Conservation (phyloP, 768 basidiomycete species). For the Russula sp. region DNA sequence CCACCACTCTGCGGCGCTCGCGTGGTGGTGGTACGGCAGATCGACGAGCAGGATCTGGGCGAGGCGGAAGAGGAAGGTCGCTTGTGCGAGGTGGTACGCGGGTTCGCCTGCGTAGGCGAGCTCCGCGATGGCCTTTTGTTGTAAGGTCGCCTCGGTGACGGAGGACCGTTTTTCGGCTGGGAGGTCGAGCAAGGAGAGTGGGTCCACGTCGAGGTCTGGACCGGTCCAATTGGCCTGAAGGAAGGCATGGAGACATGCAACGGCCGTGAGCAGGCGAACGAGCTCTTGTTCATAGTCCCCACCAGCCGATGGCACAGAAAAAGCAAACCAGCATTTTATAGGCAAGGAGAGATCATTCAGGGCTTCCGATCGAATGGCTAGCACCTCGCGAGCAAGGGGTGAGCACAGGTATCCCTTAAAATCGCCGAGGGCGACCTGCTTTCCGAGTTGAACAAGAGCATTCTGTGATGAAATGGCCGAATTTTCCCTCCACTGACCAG, state of each 20-base stretch:
- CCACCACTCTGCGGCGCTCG: slow-evolving; percentile 67
- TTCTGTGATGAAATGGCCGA: slow-evolving; percentile 30
- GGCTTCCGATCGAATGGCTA: slow-evolving; percentile 27
- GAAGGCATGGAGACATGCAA: slow-evolving; percentile 84
- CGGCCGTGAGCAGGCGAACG: slow-evolving; percentile 52
- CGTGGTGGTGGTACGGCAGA: slow-evolving; percentile 37
- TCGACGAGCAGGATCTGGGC: slow-evolving; percentile 66
- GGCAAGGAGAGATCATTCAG: slow-evolving; percentile 30
- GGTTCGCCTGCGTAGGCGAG: slow-evolving; percentile 88
- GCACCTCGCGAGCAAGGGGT: slow-evolving; percentile 29
- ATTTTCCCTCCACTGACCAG: slow-evolving; percentile 36
- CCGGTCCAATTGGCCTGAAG: slow-evolving; percentile 96
- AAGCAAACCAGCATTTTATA: slow-evolving; percentile 32
- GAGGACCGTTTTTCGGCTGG: slow-evolving; percentile 22
- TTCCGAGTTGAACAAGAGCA: slow-evolving; percentile 36
- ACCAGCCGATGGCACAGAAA: slow-evolving; percentile 26
- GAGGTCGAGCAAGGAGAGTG: slow-evolving; percentile 34
- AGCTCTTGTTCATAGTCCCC: slow-evolving; percentile 44
- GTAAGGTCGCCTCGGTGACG: slow-evolving; percentile 42
- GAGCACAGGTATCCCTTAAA: slow-evolving; percentile 45
- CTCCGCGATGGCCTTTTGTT: slow-evolving; percentile 60
- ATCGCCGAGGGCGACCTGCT: slow-evolving; percentile 50
- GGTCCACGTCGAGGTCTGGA: slow-evolving; percentile 62
- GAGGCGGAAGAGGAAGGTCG: slow-evolving; percentile 63
- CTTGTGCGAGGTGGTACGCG: slow-evolving; percentile 81